Percentiles rank a stretch among this genome's conserved stretches.
Evolutionary conservation across 2,329 filamentous ascomycete species (phyloP).

Genomic region (Diaporthe citri): DNA sequence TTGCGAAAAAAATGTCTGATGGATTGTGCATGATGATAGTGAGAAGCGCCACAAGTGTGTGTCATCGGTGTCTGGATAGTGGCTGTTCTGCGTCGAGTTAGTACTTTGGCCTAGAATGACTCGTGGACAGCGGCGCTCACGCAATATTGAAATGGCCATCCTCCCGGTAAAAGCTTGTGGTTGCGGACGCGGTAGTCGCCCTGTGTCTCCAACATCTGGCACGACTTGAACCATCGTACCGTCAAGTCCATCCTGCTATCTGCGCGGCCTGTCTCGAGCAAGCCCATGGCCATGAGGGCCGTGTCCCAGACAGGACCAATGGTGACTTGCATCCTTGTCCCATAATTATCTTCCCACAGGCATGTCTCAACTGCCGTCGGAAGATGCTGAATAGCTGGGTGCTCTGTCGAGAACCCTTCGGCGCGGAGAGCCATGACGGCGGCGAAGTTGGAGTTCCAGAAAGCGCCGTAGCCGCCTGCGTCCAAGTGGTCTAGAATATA

Average conservation of each 20-base stretch:
- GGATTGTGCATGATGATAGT: constrained; percentile 2
- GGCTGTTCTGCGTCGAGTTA: constrained; percentile 37
- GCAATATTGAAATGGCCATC: background rate
- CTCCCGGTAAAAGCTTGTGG: constrained; percentile 13
- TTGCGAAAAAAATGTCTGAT: background rate
- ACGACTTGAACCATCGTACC: background rate
- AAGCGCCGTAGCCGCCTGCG: constrained; percentile 22
- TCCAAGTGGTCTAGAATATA: constrained; percentile 43
- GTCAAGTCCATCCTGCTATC: background rate
- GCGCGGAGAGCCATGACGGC: constrained; percentile 22
- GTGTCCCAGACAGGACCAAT: background rate
- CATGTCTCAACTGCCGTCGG: background rate
- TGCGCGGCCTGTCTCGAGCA: background rate
- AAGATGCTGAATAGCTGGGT: constrained; percentile 5
- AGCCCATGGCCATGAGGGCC: background rate
- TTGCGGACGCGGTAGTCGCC: background rate
- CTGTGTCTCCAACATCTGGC: constrained; percentile 31
- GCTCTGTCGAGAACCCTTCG: constrained; percentile 4
- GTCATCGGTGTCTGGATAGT: background rate
- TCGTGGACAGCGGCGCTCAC: constrained; percentile 39
- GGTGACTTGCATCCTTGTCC: background rate
- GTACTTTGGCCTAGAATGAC: background rate
- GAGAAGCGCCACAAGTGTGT: constrained; percentile 44
- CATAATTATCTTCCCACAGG: constrained; percentile 34
- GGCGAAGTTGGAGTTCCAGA: constrained; percentile 19